A percentile compares a stretch with the other conserved stretches of the same genome.
These are phyloP conservation scores for Fusarium marasasianum DNA, from an alignment of 2,329 filamentous ascomycete genomes.

Conservation along the genomic window DNA sequence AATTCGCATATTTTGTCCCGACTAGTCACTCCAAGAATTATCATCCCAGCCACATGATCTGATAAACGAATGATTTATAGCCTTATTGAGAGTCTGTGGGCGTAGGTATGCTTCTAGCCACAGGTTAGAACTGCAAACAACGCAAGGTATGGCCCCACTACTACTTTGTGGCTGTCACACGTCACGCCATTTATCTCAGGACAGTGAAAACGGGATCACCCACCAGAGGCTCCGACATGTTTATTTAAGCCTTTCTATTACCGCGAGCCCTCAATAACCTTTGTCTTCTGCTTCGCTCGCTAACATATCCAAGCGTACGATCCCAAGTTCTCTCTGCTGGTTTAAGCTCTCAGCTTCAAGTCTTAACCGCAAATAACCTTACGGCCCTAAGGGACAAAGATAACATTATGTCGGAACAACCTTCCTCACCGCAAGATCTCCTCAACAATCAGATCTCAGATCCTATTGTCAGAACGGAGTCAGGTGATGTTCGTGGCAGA, in stretches of 20 bases:
- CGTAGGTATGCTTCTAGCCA: not conserved
- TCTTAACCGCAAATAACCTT: not conserved
- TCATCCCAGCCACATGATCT: not conserved
- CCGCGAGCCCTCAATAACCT: accelerated
- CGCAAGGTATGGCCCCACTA: not conserved
- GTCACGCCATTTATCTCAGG: not conserved
- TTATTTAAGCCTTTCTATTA: not conserved
- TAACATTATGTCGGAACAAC: not conserved
- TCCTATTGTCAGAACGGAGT: not conserved
- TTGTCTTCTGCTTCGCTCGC: not conserved
- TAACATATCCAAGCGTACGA: accelerated
- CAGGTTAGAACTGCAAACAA: not conserved
- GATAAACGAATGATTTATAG: not conserved
- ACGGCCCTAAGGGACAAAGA: not conserved
- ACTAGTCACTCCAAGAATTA: not conserved
- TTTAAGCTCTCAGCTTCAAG: accelerated
- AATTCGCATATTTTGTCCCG: not conserved
- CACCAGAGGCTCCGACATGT: accelerated
- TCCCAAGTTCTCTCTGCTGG: accelerated
- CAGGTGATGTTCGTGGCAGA: not conserved
- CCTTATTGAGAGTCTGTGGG: not conserved
- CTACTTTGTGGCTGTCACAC: not conserved
- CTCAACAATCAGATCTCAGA: not conserved
- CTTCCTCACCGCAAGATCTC: not conserved
- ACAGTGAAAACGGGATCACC: accelerated